A percentile compares a stretch with the other conserved stretches of the same genome.
phyloP scores from a whole-genome alignment of 2,329 filamentous ascomycete species.

The Iodosphaeria phyllophila region DNA sequence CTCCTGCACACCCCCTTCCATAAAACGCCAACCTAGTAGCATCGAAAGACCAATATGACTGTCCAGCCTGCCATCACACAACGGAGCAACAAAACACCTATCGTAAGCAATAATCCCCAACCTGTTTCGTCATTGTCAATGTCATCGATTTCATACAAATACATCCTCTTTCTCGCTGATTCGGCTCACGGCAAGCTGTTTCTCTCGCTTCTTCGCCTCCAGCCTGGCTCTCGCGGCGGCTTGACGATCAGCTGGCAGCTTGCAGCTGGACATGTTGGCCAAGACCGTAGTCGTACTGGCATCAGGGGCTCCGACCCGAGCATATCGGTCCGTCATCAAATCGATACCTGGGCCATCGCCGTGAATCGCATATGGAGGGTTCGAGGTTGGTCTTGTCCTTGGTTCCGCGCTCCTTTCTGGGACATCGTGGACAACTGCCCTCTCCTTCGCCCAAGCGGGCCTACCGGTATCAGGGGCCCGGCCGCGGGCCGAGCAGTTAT shows the following conservation, averaged over 20 bases:
- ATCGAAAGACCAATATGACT: too few relatives aligned
- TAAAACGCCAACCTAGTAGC: not conserved
- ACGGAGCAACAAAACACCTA: not conserved
- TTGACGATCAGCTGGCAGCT: slow-evolving; percentile 28
- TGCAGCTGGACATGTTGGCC: slow-evolving; percentile 21
- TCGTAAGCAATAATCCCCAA: too few relatives aligned
- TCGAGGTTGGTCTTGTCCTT: too few relatives aligned
- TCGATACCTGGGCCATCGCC: slow-evolving; percentile 25
- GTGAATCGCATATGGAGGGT: too few relatives aligned
- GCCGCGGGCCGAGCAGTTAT: too few relatives aligned
- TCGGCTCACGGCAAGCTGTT: slow-evolving; percentile 12
- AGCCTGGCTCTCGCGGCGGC: slow-evolving; percentile 35
- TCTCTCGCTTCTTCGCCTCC: slow-evolving; percentile 32
- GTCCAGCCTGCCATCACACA: too few relatives aligned
- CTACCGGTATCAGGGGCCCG: too few relatives aligned
- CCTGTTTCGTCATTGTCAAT: too few relatives aligned
- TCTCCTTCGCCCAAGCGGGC: too few relatives aligned
- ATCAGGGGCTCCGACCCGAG: slow-evolving; percentile 22
- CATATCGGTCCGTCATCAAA: slow-evolving; percentile 24
- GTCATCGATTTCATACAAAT: slow-evolving; percentile 8
- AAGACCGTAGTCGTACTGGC: slow-evolving; percentile 12
- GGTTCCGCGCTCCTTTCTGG: too few relatives aligned
- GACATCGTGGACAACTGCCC: too few relatives aligned
- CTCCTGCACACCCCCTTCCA: too few relatives aligned
- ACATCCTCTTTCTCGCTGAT: slow-evolving; percentile 12